Percentiles rank a stretch among this genome's conserved stretches.
Evolutionary conservation across 768 basidiomycete genomes (phyloP).

Genomic region (Podaxis carcinomalis): DNA sequence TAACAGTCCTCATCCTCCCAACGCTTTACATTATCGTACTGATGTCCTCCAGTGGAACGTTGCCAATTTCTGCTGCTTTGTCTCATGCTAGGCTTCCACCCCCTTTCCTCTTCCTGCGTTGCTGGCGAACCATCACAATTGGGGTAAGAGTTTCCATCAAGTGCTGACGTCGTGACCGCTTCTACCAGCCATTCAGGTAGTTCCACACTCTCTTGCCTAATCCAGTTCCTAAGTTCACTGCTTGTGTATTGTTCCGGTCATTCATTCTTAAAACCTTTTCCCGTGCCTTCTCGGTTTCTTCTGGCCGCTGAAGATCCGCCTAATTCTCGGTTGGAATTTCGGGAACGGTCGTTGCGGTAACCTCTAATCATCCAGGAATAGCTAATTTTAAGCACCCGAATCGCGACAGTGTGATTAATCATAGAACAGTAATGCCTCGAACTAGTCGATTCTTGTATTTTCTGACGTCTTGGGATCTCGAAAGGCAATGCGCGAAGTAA

Average conservation of each 20-base stretch:
- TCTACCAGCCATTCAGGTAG: not conserved
- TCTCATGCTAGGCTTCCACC: not conserved
- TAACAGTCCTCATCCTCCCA: not conserved
- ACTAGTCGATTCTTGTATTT: constrained; percentile 54
- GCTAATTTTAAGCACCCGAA: no score
- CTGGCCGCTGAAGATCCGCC: no score
- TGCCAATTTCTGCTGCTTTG: not conserved
- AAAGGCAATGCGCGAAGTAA: constrained; percentile 62
- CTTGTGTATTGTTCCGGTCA: not conserved
- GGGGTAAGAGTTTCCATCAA: not conserved
- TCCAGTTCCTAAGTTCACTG: not conserved
- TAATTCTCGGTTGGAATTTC: no score
- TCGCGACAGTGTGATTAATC: constrained; percentile 22
- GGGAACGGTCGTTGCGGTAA: not conserved
- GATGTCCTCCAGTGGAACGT: not conserved
- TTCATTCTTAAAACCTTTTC: not conserved
- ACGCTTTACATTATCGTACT: not conserved
- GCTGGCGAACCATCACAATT: not conserved
- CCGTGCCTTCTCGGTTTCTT: not conserved
- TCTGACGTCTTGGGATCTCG: constrained; percentile 47
- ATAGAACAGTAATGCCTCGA: constrained; percentile 60
- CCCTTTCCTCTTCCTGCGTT: not conserved
- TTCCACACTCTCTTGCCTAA: not conserved
- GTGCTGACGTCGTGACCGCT: not conserved
- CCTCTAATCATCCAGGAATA: no score